Evolutionary conservation across 768 basidiomycete genomes (phyloP).

Genomic region (Phylloporus sp.): DNA sequence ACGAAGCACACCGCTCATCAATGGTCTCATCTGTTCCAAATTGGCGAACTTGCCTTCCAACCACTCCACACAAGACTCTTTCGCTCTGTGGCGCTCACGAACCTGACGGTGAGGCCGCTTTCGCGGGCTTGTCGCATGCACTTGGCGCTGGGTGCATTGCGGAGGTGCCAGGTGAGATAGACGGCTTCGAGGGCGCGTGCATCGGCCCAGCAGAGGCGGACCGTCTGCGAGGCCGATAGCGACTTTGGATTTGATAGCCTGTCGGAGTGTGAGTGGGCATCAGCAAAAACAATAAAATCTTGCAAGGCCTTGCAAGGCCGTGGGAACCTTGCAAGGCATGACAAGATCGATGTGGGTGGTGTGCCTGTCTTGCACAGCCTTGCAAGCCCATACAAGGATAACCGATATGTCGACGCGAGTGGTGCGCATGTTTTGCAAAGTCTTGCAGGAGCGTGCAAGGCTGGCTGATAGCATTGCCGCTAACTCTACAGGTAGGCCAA

Average conservation of each 20-base stretch:
- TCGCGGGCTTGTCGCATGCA: conserved; percentile 86
- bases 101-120: conserved; percentile 62
- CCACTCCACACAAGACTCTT: conserved; percentile 85
- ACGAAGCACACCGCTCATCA: conserved; percentile 17
- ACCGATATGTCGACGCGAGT: too few species aligned
- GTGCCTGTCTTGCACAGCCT: too few species aligned
- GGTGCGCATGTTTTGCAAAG: too few species aligned
- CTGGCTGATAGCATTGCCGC: too few species aligned
- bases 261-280: conserved; percentile 52
- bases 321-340: too few species aligned
- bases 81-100: conserved; percentile 85
- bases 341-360: too few species aligned
- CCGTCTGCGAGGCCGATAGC: conserved; percentile 37
- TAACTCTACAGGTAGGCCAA: too few species aligned
- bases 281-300: too few species aligned
- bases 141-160: conserved; percentile 70
- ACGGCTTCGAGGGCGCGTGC: conserved; percentile 79
- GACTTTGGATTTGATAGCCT: conserved; percentile 54
- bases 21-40: conserved; percentile 24
- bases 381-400: too few species aligned
- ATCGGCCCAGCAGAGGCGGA: conserved; percentile 33
- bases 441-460: too few species aligned
- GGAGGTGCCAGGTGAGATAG: conserved; percentile 76
- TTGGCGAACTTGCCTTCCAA: conserved; percentile 50
- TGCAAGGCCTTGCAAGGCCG: too few species aligned